Conservation (phyloP, 2,329 filamentous ascomycete species). For the Xylaria sp. region DNA sequence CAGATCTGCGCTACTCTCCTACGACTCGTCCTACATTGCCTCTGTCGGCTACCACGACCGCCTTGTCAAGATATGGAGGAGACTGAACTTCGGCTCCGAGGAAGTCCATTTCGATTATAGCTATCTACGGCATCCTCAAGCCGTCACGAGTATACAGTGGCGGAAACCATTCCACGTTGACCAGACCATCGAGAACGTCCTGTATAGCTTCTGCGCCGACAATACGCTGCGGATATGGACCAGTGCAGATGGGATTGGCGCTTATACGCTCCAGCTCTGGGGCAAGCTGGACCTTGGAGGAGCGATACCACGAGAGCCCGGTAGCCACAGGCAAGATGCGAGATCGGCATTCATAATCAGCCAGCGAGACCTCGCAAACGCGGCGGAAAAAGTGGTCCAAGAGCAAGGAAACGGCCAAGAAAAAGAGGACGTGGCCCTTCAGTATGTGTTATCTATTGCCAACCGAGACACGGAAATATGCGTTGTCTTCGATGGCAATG, state of each 20-base stretch:
- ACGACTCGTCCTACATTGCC: slow-evolving; percentile 87
- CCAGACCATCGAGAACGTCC: slow-evolving; percentile 83
- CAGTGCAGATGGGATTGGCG: slow-evolving; percentile 75
- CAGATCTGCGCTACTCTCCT: slow-evolving; percentile 82
- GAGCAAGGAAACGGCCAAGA: slow-evolving; percentile 64
- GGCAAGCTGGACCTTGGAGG: slow-evolving; percentile 79
- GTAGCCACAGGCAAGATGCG: slow-evolving; percentile 49
- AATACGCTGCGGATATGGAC: slow-evolving; percentile 86
- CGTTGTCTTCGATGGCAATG: slow-evolving; percentile 83
- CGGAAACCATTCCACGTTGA: slow-evolving; percentile 79
- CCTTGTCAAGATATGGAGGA: slow-evolving; percentile 91
- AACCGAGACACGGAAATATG: slow-evolving; percentile 89
- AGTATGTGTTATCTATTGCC: slow-evolving; percentile 86
- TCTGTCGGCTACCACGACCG: slow-evolving; percentile 82
- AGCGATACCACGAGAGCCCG: slow-evolving; percentile 67
- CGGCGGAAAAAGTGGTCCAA: slow-evolving; percentile 80
- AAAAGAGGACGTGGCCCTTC: slow-evolving; percentile 76
- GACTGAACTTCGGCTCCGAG: slow-evolving; percentile 83
- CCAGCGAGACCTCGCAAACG: slow-evolving; percentile 79
- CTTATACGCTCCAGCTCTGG: slow-evolving; percentile 82
- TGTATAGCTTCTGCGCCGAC: slow-evolving; percentile 90
- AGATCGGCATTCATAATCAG: slow-evolving; percentile 86
- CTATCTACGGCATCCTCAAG: slow-evolving; percentile 85
- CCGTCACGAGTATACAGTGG: slow-evolving; percentile 89
- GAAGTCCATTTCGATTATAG: slow-evolving; percentile 90